Evolutionary conservation across 345 rosid genomes (phyloP).

Genomic region (Angophora floribunda): DNA sequence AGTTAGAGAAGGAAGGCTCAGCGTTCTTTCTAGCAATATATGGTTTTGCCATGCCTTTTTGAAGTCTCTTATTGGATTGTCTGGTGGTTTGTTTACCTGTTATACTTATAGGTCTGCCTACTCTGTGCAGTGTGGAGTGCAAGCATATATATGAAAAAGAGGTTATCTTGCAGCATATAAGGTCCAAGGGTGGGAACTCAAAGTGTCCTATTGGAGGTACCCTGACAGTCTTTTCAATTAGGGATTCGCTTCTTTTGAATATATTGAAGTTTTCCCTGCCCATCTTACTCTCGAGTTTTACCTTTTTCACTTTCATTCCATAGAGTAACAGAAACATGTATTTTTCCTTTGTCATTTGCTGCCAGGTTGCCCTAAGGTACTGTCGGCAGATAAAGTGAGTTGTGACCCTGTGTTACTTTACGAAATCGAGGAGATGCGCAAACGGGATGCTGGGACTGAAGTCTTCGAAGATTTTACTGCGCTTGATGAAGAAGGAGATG

Average conservation of each 20-base stretch:
- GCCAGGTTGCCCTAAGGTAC: constrained; percentile 60
- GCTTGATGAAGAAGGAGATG: constrained; percentile 5
- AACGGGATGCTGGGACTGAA: constrained; percentile 23
- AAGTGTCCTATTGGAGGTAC: constrained; percentile 77
- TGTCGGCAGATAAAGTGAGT: constrained; percentile 32
- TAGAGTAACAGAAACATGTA: neutral
- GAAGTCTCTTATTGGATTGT: neutral
- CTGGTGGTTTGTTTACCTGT: neutral
- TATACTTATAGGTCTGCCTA: neutral
- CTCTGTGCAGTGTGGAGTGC: constrained; percentile 59
- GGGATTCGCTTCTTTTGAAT: neutral
- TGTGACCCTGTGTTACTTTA: constrained; percentile 48
- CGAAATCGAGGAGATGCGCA: constrained; percentile 73
- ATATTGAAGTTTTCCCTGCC: neutral
- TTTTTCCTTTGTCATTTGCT: neutral
- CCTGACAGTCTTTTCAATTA: neutral
- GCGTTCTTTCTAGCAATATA: neutral
- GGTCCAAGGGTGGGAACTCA: constrained; percentile 10
- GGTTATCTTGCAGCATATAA: constrained; percentile 41
- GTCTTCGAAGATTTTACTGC: constrained; percentile 76
- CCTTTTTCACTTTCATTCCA: neutral
- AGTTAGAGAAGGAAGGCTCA: neutral
- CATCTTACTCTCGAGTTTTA: neutral
- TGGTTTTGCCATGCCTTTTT: neutral
- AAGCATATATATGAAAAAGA: constrained; percentile 71